Evolutionary conservation across 257 asterid genomes (phyloP).

Genomic region (Nicotiana attenuata): DNA sequence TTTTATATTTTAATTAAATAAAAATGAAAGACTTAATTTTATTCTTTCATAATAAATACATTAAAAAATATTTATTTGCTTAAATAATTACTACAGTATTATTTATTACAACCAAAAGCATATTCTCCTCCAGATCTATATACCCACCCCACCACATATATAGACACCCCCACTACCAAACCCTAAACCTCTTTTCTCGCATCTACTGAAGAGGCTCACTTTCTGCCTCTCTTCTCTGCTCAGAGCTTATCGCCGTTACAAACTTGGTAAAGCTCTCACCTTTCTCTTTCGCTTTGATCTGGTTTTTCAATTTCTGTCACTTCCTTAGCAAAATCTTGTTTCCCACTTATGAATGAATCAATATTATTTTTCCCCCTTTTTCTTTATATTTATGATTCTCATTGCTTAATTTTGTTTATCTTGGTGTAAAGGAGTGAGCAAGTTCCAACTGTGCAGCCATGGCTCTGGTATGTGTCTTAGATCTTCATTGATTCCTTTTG

Average conservation of each 20-base stretch:
- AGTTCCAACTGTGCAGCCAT: constrained; percentile 39
- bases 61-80: too few species aligned
- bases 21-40: too few species aligned
- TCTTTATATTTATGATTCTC: not conserved
- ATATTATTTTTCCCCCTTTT: not conserved
- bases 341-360: not conserved
- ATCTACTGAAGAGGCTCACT: not conserved
- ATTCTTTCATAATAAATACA: too few species aligned
- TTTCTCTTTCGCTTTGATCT: not conserved
- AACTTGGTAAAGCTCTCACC: constrained; percentile 20
- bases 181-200: constrained; percentile 36
- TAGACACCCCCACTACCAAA: constrained; percentile 22
- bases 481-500: not conserved
- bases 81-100: too few species aligned
- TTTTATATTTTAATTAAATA: too few species aligned
- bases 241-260: constrained; percentile 21
- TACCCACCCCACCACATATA: not conserved
- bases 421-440: not conserved
- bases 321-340: not conserved
- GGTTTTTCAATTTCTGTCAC: not conserved
- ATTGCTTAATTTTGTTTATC: not conserved
- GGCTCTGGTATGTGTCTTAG: constrained; percentile 57
- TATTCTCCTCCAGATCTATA: not conserved
- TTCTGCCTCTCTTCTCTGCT: constrained; percentile 11
- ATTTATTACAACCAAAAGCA: not conserved